Evolutionary conservation across 2,329 filamentous ascomycete genomes (phyloP), one percentile per base, ranked within the genome.

Genomic region (Amauroascus niger): DNA sequence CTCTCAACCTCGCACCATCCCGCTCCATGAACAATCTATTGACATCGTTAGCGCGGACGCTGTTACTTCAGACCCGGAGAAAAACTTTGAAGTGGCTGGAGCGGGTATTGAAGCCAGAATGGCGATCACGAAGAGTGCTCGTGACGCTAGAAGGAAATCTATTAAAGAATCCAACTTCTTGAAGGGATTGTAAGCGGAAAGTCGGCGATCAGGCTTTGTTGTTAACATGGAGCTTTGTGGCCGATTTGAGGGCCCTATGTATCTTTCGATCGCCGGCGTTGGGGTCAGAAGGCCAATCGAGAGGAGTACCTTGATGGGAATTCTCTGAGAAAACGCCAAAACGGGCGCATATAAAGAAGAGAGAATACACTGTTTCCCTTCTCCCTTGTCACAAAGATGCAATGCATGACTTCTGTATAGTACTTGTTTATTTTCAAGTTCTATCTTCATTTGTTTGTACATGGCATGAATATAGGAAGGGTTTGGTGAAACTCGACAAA

Each of bases 111-210:
- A 67, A 33, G 68, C 70, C 56, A 64, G 71, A 37, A 57, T 62
- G 16, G 68, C 73, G 57, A 67, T 76, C 26, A 74, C 67, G 13
- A 71, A 70, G 64, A 74, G 71, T 58, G 68, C 71, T 22, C 66
- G 73, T 54, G 65, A 65, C 14, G 72, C 72, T 5, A 69, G 73
- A 57, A 67, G 73, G 55, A 75, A 73, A 64, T 64, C 62, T 14
- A 75, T 76, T 51, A 66, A 71, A 57, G 72, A 76, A 57, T 65
- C 65, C 37, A 76, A 76, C 65, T 76, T 74, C 67, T 64, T 76
- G 63, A 70, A 70, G 52, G 71, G 72, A 24, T 65, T 76, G 62
- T 75, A 68, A 62, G n/a, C 18, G 32, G 39, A n/a, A 20, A 1
- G 30, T 26, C 24, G 20, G 5, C 39, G 20, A 18, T n/a, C 4